Base-by-base conservation (phyloP, 1,284 basidiomycete genomes). In the Puccinia novopanici region DNA sequence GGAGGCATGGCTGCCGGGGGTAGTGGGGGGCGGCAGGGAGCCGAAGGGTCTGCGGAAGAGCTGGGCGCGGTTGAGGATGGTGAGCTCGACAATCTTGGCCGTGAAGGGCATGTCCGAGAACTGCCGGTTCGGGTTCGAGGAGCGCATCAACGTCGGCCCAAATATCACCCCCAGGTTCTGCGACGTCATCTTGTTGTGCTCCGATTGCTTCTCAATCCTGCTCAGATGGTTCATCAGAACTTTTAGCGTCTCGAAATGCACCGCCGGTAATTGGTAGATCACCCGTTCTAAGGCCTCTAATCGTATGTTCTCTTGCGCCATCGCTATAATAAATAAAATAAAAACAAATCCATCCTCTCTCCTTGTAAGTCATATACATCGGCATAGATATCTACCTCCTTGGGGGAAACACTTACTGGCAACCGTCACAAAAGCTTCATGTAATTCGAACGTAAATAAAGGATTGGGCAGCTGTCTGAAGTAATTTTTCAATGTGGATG, bases 91-190 rank as follows among this genome's bases (percentile, higher is more conserved):
- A 9, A 78, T 59, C 65, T 78, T 78, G 52, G 75, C 63, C 1
- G 75, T 78, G 27, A 65, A 65, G 15, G 75, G 75, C 75, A 78
- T 78, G 52, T 78, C 75, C 6, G 65, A 70, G 67, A 70, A 78
- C 22, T 78, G 75, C 54, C 75, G 24, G 17, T 78, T 55, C 0
- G 63, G 65, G 42, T 78, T 78, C 24, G 63, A 19, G 1, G 75
- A 78, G 5, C 75, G 48, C 24, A 78, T n/a, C 9, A 78, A 27
- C 3, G 75, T 78, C 37, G 75, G 96, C 83, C 97, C 97, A 87
- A 99, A 98, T 59, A 99, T 95, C n/a, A 98, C 94, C n/a, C 97
- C 97, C 24, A 99, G 87, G 84, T 99, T 99, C 82, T 94, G 90
- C 3, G 94, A 91, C 72, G 91, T 94, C 97, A 99, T 99, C 75